phyloP scores from a whole-genome alignment of 2,329 filamentous ascomycete species.

The Colletotrichum tamarilloi region DNA sequence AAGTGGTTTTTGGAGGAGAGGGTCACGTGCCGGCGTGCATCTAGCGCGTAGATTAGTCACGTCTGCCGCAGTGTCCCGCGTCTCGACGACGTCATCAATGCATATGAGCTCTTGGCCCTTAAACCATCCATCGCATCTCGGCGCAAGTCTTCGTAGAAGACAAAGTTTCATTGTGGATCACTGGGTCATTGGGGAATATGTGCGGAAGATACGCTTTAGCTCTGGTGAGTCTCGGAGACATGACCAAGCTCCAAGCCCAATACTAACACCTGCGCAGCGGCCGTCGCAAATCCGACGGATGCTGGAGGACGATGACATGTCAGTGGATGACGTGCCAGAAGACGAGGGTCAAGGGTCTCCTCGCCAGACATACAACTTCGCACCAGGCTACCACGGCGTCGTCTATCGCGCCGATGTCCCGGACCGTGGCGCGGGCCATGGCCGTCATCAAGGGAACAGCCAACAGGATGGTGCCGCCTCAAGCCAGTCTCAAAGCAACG shows the following conservation, averaged over 20 bases:
- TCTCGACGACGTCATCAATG: conserved; percentile 17
- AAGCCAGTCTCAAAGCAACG: conserved; percentile 38
- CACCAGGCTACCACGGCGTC: conserved; percentile 85
- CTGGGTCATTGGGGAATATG: conserved; percentile 38
- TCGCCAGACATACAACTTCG: conserved; percentile 90
- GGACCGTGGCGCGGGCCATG: conserved; percentile 65
- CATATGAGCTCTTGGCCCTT: not conserved
- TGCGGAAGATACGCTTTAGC: conserved; percentile 51
- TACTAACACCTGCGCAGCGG: conserved; percentile 61
- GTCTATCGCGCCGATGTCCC: conserved; percentile 84
- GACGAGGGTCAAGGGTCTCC: conserved; percentile 72
- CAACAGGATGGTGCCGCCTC: not conserved
- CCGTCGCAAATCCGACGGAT: conserved; percentile 80
- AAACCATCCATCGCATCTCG: not conserved
- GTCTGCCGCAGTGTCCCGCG: not conserved
- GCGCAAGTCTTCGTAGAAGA: not conserved
- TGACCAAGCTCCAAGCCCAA: not conserved
- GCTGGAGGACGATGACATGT: conserved; percentile 80
- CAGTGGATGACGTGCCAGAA: conserved; percentile 75
- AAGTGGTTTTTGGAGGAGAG: too few species aligned
- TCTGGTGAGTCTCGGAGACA: conserved; percentile 43
- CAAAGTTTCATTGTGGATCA: not conserved
- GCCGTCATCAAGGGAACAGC: conserved; percentile 38
- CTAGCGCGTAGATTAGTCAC: not conserved
- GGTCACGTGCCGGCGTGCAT: conserved; percentile 19